Evolutionary conservation across 345 rosid species (phyloP).

Genomic region (Cardamine resedifolia): DNA sequence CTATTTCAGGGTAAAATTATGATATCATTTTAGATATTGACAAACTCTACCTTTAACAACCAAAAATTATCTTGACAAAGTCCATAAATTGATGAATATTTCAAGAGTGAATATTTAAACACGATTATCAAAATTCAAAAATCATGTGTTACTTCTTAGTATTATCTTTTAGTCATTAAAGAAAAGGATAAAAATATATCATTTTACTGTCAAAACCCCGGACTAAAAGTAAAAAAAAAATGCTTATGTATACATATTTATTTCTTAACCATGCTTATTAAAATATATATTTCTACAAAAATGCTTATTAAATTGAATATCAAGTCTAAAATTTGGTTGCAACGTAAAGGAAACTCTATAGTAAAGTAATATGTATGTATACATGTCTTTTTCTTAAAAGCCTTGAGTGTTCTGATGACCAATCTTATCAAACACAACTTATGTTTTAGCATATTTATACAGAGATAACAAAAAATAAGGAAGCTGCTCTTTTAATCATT

Average conservation of each 20-base stretch:
- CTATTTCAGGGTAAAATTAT: too few relatives aligned
- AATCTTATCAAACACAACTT: slow-evolving; percentile 5
- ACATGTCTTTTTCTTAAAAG: slow-evolving; percentile 4
- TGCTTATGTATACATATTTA: too few relatives aligned
- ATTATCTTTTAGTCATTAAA: too few relatives aligned
- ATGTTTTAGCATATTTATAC: slow-evolving; percentile 29
- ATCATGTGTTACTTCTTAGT: too few relatives aligned
- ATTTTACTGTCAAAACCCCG: not conserved
- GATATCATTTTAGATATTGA: too few relatives aligned
- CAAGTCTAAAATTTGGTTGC: not conserved
- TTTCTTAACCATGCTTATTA: not conserved
- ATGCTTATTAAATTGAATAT: not conserved
- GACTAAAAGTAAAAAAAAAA: too few relatives aligned
- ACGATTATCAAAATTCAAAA: too few relatives aligned
- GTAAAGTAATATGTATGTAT: not conserved
- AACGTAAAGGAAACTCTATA: not conserved
- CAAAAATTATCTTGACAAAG: too few relatives aligned
- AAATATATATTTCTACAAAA: not conserved
- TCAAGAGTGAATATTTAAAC: too few relatives aligned
- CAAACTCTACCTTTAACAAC: too few relatives aligned
- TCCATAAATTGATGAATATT: not conserved
- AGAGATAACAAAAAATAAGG: slow-evolving; percentile 9
- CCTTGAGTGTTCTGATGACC: slow-evolving; percentile 4
- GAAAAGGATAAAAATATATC: too few relatives aligned
- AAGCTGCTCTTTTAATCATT: slow-evolving; percentile 6